phyloP scores from a whole-genome alignment of 2,329 filamentous ascomycete genomes.

The Pseudogymnoascus sp. region DNA sequence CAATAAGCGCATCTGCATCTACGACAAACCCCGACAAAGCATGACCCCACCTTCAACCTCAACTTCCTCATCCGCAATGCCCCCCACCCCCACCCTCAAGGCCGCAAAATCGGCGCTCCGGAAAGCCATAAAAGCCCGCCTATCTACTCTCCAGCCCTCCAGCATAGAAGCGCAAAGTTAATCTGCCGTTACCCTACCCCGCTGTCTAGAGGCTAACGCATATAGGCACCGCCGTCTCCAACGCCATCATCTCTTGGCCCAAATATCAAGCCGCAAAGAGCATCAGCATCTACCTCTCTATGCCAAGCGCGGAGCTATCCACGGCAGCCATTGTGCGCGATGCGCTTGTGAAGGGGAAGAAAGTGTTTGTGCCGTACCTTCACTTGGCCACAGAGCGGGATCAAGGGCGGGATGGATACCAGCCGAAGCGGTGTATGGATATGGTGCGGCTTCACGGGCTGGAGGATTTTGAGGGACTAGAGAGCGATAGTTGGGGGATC shows the following conservation, averaged over 20 bases:
- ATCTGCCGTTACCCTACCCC: not conserved
- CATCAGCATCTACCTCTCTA: conserved; percentile 85
- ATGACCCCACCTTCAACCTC: not conserved
- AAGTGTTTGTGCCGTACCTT: conserved; percentile 87
- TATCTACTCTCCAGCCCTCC: not conserved
- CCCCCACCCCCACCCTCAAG: not conserved
- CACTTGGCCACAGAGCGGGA: conserved; percentile 46
- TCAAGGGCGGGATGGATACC: conserved; percentile 20
- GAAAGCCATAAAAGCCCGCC: not conserved
- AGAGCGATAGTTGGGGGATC: conserved; percentile 85
- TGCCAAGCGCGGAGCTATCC: conserved; percentile 80
- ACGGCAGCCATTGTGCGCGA: conserved; percentile 76
- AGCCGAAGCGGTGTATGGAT: conserved; percentile 73
- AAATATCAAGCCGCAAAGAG: conserved; percentile 62
- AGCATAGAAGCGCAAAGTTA: conserved; percentile 2
- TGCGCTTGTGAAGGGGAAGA: conserved; percentile 68
- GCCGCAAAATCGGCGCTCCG: conserved; percentile 2
- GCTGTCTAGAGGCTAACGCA: not conserved
- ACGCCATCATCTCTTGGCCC: not conserved
- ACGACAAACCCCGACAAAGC: not conserved
- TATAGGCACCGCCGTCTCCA: not conserved
- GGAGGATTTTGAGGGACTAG: conserved; percentile 68
- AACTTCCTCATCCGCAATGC: not conserved
- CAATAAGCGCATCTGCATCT: not conserved
- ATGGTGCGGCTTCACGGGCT: conserved; percentile 75